Conservation (phyloP, 495 filamentous ascomycete species). For the Thozetella sp. region DNA sequence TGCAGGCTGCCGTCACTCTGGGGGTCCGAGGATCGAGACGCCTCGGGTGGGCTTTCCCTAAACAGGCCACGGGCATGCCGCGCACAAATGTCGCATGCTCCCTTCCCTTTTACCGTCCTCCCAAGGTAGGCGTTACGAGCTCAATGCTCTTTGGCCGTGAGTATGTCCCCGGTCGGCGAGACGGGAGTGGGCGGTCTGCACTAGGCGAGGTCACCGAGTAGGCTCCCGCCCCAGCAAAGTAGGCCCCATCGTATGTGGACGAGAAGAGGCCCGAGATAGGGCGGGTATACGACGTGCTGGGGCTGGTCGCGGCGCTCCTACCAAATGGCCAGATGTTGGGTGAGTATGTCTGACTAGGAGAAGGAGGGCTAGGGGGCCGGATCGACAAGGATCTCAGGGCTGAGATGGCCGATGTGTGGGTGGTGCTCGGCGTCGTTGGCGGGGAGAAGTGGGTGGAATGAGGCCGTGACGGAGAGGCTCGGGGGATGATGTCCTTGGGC, state of each 20-base stretch:
- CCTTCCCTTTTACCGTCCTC: constrained; percentile 33
- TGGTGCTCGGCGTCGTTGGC: constrained; percentile 35
- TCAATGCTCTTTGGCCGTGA: constrained; percentile 53
- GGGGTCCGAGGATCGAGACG: background rate
- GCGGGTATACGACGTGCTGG: constrained; percentile 45
- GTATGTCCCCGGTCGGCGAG: constrained; percentile 41
- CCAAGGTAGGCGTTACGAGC: constrained; percentile 49
- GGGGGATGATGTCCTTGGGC: constrained; percentile 51
- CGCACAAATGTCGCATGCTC: background rate
- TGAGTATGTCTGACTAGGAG: constrained; percentile 31
- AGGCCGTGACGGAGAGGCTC: constrained; percentile 50
- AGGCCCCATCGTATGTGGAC: constrained; percentile 47
- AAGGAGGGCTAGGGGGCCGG: constrained; percentile 48
- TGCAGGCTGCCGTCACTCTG: background rate
- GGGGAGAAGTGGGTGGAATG: constrained; percentile 39
- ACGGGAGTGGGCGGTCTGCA: constrained; percentile 44
- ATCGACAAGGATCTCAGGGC: constrained; percentile 45
- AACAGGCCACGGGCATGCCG: no score
- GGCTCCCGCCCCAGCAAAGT: constrained; percentile 23
- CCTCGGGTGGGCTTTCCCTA: background rate
- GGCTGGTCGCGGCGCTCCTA: constrained; percentile 44
- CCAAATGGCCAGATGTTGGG: constrained; percentile 43
- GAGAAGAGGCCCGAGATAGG: constrained; percentile 33
- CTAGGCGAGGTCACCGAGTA: constrained; percentile 29
- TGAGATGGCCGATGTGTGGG: constrained; percentile 38